Percentiles rank a stretch among this genome's conserved stretches.
These are phyloP conservation scores for Leccinum barrowsii DNA, from an alignment of 768 basidiomycete species.

Conservation along the genomic window DNA sequence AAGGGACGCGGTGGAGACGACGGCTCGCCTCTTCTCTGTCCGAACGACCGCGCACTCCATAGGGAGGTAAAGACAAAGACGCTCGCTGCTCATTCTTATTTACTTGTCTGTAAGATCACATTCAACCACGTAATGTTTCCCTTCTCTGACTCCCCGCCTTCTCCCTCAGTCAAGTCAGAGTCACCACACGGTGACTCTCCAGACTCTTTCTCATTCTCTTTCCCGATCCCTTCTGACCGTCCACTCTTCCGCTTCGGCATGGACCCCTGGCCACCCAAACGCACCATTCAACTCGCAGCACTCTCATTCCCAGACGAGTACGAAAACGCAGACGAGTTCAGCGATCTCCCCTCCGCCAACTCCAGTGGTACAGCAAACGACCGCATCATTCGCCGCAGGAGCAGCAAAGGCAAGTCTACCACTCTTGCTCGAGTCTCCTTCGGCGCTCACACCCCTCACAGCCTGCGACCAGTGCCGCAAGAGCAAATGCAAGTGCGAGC, in stretches of 20 bases:
- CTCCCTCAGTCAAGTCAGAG: constrained; percentile 30
- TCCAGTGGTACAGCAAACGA: constrained; percentile 29
- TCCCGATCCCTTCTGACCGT: constrained; percentile 8
- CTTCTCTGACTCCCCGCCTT: constrained; percentile 1
- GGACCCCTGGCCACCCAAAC: constrained; percentile 29
- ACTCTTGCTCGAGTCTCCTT: neutral
- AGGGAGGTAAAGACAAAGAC: neutral
- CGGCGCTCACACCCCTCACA: constrained; percentile 17
- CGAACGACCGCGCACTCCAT: neutral
- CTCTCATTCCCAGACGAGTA: constrained; percentile 60
- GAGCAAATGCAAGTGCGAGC: constrained; percentile 88
- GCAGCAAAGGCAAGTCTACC: constrained; percentile 61
- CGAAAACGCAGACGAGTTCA: constrained; percentile 55
- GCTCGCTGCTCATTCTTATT: neutral
- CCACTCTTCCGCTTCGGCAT: constrained; percentile 28
- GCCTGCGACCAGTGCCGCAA: constrained; percentile 90
- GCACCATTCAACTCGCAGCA: constrained; percentile 20
- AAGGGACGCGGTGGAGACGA: neutral
- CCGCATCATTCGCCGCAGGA: constrained; percentile 62
- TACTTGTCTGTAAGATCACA: neutral
- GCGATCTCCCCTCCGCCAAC: constrained; percentile 37
- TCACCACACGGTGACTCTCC: constrained; percentile 15
- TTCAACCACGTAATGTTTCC: neutral
- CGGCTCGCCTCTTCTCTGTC: constrained; percentile 11
- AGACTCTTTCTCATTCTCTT: constrained; percentile 22